Evolutionary conservation across 805 yeast genomes (phyloP).

Genomic region (Suhomyces emberorum): DNA sequence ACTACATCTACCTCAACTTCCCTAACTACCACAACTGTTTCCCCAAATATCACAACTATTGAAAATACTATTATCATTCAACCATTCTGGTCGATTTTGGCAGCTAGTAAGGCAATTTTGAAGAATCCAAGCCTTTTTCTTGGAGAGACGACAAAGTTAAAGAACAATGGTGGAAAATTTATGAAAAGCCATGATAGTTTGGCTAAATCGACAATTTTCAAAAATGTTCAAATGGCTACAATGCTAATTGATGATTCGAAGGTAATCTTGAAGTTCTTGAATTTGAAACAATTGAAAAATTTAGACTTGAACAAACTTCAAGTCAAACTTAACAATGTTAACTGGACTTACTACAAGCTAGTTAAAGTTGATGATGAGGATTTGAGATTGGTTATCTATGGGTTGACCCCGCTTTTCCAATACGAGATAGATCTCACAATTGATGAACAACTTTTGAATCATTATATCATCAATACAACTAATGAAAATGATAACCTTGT

Average conservation of each 20-base stretch:
- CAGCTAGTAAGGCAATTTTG: slow-evolving; percentile 34
- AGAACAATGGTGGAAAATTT: slow-evolving; percentile 23
- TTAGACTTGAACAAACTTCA: slow-evolving; percentile 8
- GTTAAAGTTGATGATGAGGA: slow-evolving; percentile 14
- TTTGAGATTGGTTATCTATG: slow-evolving; percentile 27
- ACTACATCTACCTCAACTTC: slow-evolving; percentile 10
- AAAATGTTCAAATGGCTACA: slow-evolving; percentile 17
- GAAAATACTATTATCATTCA: slow-evolving; percentile 24
- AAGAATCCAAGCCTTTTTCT: slow-evolving; percentile 28
- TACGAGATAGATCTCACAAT: slow-evolving; percentile 32
- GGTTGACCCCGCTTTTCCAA: slow-evolving; percentile 35
- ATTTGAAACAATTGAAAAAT: slow-evolving; percentile 7
- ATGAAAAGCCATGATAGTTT: slow-evolving; percentile 4
- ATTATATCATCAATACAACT: slow-evolving; percentile 30
- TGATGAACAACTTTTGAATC: slow-evolving; percentile 15
- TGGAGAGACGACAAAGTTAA: slow-evolving; percentile 24
- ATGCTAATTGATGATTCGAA: slow-evolving; percentile 28
- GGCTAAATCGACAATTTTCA: background rate
- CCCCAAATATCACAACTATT: slow-evolving; percentile 14
- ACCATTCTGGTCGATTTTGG: slow-evolving; percentile 43
- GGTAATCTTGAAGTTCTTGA: slow-evolving; percentile 26
- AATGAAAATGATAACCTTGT: slow-evolving; percentile 18
- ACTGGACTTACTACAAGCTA: slow-evolving; percentile 30
- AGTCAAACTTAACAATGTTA: slow-evolving; percentile 30
- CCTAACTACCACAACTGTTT: slow-evolving; percentile 9